Evolutionary conservation across 805 yeast genomes (phyloP), one percentile per base, ranked within the genome.

Genomic region (Cyberlindnera lachancei): DNA sequence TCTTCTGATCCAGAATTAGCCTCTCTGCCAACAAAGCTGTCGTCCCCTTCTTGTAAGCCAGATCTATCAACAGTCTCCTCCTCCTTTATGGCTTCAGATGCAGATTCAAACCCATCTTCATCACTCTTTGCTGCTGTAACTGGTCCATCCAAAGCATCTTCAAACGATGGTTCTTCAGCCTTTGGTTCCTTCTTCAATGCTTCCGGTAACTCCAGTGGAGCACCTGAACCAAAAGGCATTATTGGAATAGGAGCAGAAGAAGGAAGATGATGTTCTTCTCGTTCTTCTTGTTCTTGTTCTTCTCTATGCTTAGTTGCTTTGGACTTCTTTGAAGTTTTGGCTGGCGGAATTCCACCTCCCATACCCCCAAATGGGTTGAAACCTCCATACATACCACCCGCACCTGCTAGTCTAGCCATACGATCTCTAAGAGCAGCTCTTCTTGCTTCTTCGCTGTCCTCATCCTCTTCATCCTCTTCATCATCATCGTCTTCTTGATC

Each of bases 391-490:
- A 56, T 58, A 26, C 87, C 88, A 57, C 77, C 75, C 11, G 76
- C 77, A 15, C 95, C 94, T 1, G 96, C 82, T 14, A 90, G 70
- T 47, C 79, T 84, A n/a, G 98, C 97, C 96, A 90, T 90, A 39
- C 96, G 73, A 42, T 83, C 96, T 15, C 94, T 78, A 33, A 90
- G 64, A 6, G 79, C 84, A 29, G 79, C 70, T 46, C 92, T 72
- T 35, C 80, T 73, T 5, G 78, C 65, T 40, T 82, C 92, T 50
- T 83, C 94, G 26, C 75, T 82, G 32, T 82, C 71, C 0, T 50
- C 59, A 3, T 46, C 58, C 14, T 34, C 42, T 10, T 45, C 46
- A 8, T 54, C 61, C 2, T 43, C 53, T n/a, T 51, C 56, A 4
- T 52, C 50, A 4, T 45, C 59, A 7, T 39, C 56, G 2, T 34